Base-by-base conservation (phyloP, 2,329 filamentous ascomycete species). In the Emergomyces orientalis region DNA sequence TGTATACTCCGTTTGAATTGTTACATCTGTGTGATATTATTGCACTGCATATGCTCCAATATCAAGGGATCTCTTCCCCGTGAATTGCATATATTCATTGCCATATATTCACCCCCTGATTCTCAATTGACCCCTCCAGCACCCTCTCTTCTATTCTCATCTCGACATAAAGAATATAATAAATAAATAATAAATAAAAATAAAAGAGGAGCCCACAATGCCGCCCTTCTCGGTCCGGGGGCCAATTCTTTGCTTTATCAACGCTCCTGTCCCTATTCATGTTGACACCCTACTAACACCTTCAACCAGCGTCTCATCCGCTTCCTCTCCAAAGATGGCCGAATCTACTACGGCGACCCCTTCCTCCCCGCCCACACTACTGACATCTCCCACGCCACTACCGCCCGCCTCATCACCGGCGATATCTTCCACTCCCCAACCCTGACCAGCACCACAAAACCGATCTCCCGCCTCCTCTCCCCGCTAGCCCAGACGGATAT, bases 341-440 rank as follows among this genome's bases (percentile, higher is more conserved):
- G 80, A 62, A 82, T 83, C 43, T 88, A 89, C 75, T 89, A 90
- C 67, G 89, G 88, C 68, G 87, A 91, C 75, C 88, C 88, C 64
- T 84, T 91, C 62, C 81, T 90, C 25, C 85, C 86, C 3, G 61
- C 74, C 0, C 86, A 85, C 25, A 76, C 81, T 47, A 83, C 73
- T 58, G 85, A 90, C 69, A 81, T 89, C 65, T 77, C 82, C 64
- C 81, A 85, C 75, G 81, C 82, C 1, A 83, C 78, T 59, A 80
- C 82, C 68, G 88, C 88, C 27, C 82, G 77, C 59, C 78, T 90
- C 57, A 84, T 90, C 66, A 77, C 77, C 22, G 88, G 88, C 45
- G 81, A 86, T 67, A 84, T 90, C 68, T 89, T 89, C 67, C 84
- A 85, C 60, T 78, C 81, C 67, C 80, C 89, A 71, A 75, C 80